Base-by-base conservation (phyloP, 345 rosid genomes). In the Aquilaria malaccensis region DNA sequence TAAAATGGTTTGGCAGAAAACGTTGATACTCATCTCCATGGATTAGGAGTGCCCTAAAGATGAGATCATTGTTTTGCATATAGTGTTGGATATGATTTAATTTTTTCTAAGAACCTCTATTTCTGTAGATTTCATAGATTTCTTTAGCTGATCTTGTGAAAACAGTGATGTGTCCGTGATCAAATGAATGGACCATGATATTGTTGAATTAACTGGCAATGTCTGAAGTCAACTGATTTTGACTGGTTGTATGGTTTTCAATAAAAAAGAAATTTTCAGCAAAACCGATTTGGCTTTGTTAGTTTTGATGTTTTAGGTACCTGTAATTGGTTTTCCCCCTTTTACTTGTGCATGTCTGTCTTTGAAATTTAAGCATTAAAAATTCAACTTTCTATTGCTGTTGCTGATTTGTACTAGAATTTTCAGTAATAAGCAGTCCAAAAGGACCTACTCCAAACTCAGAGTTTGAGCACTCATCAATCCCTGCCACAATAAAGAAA, bases 401-500 rank as follows among this genome's bases (percentile, higher is more conserved):
- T 62, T 55, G 15, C 0, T 33, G 31, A 43, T 9, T 6, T 9
- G 12, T 14, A 62, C 14, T 14, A 12, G 30, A 15, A 30, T 48
- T 43, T 55, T 51, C 76, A 94, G 97, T 94, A 69, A 68, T 88
- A 64, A 83, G 80, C 63, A 70, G 74, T 11, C 83, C 95, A 10
- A 71, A 73, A 37, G 97, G 97, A 43, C 97, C 97, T 30, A 52
- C 86, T 46, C 80, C 83, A 49, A 80, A 62, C 60, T 88, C 99
- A 14, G 99, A 94, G 70, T 88, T 72, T 37, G 97, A 94, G 76
- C 97, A 94, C 60, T 94, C 99, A 32, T 90, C 99, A 33, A 80
- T 94, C 60, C 96, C 99, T 14, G 99, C 99, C 51, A 94, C 95
- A 22, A 77, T 94, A 51, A 94, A 88, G 92, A 90, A 94, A 69